phyloP scores from a whole-genome alignment of 2,329 filamentous ascomycete species.

The Chlorencoelia australis region DNA sequence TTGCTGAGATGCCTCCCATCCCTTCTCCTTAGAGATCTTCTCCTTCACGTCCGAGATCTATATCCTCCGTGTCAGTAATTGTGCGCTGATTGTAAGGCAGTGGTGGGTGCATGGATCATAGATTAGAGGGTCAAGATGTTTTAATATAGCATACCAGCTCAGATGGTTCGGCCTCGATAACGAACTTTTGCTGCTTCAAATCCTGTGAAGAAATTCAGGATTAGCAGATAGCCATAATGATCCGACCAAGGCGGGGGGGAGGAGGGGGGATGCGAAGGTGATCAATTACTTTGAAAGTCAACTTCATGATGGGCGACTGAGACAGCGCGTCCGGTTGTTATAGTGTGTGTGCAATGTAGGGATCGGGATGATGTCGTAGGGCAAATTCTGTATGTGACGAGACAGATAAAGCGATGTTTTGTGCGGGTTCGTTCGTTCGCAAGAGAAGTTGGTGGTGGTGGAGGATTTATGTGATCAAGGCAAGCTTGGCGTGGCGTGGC shows the following conservation, averaged over 20 bases:
- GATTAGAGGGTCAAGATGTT: neutral
- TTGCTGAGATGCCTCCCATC: constrained; percentile 81
- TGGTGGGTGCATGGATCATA: neutral
- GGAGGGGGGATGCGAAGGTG: constrained; percentile 10
- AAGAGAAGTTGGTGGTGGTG: too few relatives aligned
- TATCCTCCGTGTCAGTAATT: constrained; percentile 3
- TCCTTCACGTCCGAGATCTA: constrained; percentile 87
- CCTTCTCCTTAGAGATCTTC: constrained; percentile 85
- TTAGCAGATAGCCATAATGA: constrained; percentile 22
- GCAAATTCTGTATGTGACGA: too few relatives aligned
- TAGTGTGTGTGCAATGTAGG: too few relatives aligned
- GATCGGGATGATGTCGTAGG: too few relatives aligned
- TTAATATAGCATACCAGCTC: constrained; percentile 64
- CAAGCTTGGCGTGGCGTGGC: too few relatives aligned
- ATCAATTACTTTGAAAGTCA: constrained; percentile 55
- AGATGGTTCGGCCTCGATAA: constrained; percentile 85
- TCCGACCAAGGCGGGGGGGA: constrained; percentile 23
- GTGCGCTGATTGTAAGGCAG: constrained; percentile 5
- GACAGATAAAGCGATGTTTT: too few relatives aligned
- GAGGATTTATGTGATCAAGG: too few relatives aligned
- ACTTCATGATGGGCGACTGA: constrained; percentile 48
- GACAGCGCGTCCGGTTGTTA: constrained; percentile 6
- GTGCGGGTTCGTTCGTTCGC: too few relatives aligned
- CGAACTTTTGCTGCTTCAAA: constrained; percentile 97
- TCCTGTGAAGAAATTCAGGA: constrained; percentile 48